Percentiles rank a stretch among this genome's conserved stretches.
These are phyloP conservation scores for Pterocarpus macrocarpus DNA, from an alignment of 306 rosid species.

Conservation along the genomic window DNA sequence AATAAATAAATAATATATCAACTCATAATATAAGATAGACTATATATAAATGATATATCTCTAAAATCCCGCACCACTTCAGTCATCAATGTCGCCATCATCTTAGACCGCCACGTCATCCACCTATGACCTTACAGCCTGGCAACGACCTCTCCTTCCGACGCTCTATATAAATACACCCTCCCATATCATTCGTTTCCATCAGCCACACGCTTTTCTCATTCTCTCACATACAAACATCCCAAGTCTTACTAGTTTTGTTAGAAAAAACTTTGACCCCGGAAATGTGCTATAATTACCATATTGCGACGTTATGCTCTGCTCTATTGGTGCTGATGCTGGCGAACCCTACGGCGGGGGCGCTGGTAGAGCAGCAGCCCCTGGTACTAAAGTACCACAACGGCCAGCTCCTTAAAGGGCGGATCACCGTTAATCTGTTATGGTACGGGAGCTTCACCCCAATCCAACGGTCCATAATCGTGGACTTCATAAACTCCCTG, in stretches of 20 bases:
- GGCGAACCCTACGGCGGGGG: slow-evolving; percentile 38
- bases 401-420: slow-evolving; percentile 76
- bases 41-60: no score
- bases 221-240: no score
- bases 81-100: background rate
- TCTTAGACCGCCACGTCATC: slow-evolving; percentile 44
- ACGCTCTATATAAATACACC: slow-evolving; percentile 46
- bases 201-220: background rate
- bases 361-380: slow-evolving; percentile 65
- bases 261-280: background rate
- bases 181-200: background rate
- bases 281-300: slow-evolving; percentile 45
- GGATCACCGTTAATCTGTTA: slow-evolving; percentile 71
- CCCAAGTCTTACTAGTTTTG: background rate
- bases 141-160: slow-evolving; percentile 31
- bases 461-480: slow-evolving; percentile 72
- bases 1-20: no score
- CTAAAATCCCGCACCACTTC: background rate
- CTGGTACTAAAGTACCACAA: slow-evolving; percentile 76
- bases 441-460: slow-evolving; percentile 85
- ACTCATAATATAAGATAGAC: no score
- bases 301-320: slow-evolving; percentile 32
- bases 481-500: slow-evolving; percentile 75
- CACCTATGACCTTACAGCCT: slow-evolving; percentile 49
- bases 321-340: slow-evolving; percentile 16